Evolutionary conservation across 805 yeast genomes (phyloP).

Genomic region (Kodamaea lidongshanica): DNA sequence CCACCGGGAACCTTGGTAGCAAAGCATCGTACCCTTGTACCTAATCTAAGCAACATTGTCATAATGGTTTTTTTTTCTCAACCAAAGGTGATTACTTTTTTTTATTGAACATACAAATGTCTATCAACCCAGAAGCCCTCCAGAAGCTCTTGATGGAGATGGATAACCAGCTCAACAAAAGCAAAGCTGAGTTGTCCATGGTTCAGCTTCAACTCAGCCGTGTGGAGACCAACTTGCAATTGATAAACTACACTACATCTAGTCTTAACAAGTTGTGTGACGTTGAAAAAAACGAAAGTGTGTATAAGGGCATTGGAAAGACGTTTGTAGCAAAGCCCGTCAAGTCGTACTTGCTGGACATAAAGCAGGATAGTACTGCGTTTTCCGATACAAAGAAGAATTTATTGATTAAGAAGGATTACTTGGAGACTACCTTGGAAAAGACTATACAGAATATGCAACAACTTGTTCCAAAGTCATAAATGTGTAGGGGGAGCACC

Average conservation of each 20-base stretch:
- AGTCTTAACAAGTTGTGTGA: conserved; percentile 43
- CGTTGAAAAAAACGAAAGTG: conserved; percentile 39
- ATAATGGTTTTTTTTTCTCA: neutral
- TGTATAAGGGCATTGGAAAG: conserved; percentile 86
- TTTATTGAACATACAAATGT: conserved; percentile 7
- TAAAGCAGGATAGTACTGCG: conserved; percentile 47
- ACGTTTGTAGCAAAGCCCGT: conserved; percentile 50
- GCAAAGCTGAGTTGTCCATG: conserved; percentile 53
- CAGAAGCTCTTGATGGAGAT: conserved; percentile 57
- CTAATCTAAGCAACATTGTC: neutral
- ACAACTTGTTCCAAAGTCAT: conserved; percentile 28
- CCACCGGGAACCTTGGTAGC: conserved; percentile 7
- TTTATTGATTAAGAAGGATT: conserved; percentile 61
- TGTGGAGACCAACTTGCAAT: conserved; percentile 42
- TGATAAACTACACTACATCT: conserved; percentile 50
- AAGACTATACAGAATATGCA: conserved; percentile 64
- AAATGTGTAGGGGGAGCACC: too few species aligned
- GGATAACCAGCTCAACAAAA: conserved; percentile 55
- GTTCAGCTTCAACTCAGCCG: conserved; percentile 48
- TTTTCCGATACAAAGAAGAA: conserved; percentile 55
- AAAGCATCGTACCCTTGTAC: conserved; percentile 2
- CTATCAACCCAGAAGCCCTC: conserved; percentile 39
- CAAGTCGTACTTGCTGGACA: conserved; percentile 40
- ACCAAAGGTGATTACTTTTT: conserved; percentile 1
- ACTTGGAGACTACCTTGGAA: conserved; percentile 70